Conservation (phyloP, 2,329 filamentous ascomycete species). For the Trichophyton equinum region DNA sequence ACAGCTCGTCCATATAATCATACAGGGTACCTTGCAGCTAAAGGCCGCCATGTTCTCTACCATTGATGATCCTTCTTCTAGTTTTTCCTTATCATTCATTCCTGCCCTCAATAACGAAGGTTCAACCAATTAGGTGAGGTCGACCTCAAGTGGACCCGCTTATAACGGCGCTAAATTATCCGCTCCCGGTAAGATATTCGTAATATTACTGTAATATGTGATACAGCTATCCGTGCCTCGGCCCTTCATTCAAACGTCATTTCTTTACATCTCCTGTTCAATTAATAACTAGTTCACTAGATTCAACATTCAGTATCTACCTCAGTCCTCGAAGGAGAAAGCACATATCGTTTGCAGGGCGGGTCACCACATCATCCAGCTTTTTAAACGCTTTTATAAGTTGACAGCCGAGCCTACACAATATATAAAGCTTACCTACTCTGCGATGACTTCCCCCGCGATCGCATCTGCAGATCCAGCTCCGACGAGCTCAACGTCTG, state of each 20-base stretch:
- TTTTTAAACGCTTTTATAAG: neutral
- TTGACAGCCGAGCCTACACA: neutral
- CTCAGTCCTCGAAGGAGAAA: neutral
- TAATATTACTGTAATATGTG: neutral
- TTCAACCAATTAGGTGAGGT: too few relatives aligned
- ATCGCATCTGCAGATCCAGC: neutral
- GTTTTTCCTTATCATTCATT: neutral
- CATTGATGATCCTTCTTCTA: neutral
- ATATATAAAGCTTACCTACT: neutral
- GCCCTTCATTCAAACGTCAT: neutral
- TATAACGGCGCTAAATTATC: neutral
- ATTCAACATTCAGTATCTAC: neutral
- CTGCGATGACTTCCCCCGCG: constrained; percentile 1
- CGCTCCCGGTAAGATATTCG: neutral
- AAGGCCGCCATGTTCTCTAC: neutral
- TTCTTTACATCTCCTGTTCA: neutral
- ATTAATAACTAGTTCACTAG: neutral
- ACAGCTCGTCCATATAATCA: too few relatives aligned
- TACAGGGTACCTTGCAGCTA: neutral
- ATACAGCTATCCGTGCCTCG: neutral
- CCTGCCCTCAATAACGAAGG: too few relatives aligned
- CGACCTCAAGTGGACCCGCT: too few relatives aligned
- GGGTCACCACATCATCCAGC: neutral
- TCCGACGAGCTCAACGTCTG: neutral
- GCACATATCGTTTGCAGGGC: neutral